Evolutionary conservation across 2,329 filamentous ascomycete species (phyloP), one percentile per base, ranked within the genome.

Genomic region (Cladophialophora chaetospira): DNA sequence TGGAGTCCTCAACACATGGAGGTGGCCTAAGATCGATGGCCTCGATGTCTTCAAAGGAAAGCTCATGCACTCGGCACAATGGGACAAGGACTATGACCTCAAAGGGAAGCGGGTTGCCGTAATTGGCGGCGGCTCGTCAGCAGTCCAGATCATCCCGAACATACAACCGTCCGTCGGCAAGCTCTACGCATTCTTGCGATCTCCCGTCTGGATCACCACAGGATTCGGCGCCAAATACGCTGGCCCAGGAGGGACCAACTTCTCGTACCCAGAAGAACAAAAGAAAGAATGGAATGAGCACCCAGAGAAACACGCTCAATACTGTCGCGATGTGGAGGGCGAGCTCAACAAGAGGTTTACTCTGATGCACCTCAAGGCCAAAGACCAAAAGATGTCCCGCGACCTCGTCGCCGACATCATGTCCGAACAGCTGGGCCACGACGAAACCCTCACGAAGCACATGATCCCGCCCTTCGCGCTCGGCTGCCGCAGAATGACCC

Each of bases 91-190:
- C 21, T 71, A 81, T 10, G 73, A 80, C 15, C 67, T 82, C 8
- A 67, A 66, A 2, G 76, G 71, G 26, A 81, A 81, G 60, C 71
- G 71, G 8, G 78, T 82, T 21, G 76, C 77, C 5, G 67, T 84
- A 10, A 77, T 85, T 48, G 82, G 82, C 11, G 82, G 73, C 47
- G 82, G 82, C 1, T 81, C 80, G 38, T 80, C 79, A 8, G 81
- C 77, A 1, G 76, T 81, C 3, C 82, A 83, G 65, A 74, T 84
- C 5, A 73, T 81, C 2, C 77, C 78, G 2, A 70, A 70, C 3
- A 77, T 82, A 44, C 75, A 79, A 63, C 69, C 73, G 56, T 52
- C 64, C 38, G 64, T 67, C 13, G 44, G 60, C 10, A 65, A 65
- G 53, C 21, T 65, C 1, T 70, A 70, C 75, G 48, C 57, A 8